These are phyloP conservation scores for Chlorencoelia australis DNA, from an alignment of 2,329 filamentous ascomycete genomes.

Conservation along the genomic window DNA sequence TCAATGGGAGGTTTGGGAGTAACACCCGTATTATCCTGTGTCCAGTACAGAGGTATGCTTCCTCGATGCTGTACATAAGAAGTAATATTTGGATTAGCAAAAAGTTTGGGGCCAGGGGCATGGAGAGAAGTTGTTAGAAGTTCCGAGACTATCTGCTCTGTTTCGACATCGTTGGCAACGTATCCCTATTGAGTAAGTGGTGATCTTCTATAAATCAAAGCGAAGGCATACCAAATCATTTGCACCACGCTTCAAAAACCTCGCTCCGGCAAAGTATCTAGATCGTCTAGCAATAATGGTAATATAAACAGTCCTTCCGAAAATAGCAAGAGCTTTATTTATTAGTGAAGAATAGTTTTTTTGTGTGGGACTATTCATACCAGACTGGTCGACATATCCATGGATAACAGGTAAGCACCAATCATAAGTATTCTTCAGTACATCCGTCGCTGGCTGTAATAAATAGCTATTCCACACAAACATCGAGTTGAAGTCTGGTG, in stretches of 20 bases:
- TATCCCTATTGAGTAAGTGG: slow-evolving; percentile 47
- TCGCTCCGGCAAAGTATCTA: slow-evolving; percentile 84
- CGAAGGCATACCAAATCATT: slow-evolving; percentile 59
- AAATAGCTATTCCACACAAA: slow-evolving; percentile 97
- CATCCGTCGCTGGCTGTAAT: slow-evolving; percentile 60
- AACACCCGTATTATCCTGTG: slow-evolving; percentile 89
- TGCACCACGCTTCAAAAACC: slow-evolving; percentile 87
- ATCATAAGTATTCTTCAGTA: slow-evolving; percentile 74
- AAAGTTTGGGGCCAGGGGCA: slow-evolving; percentile 74
- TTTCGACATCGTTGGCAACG: slow-evolving; percentile 97
- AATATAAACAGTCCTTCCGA: slow-evolving; percentile 81
- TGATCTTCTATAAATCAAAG: neutral
- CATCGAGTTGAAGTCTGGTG: slow-evolving; percentile 77
- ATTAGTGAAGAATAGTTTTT: no score
- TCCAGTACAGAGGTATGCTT: slow-evolving; percentile 96
- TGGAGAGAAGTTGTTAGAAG: slow-evolving; percentile 93
- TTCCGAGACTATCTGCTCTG: slow-evolving; percentile 95
- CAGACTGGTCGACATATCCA: slow-evolving; percentile 87
- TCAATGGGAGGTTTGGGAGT: slow-evolving; percentile 95
- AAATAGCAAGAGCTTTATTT: slow-evolving; percentile 63
- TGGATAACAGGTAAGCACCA: slow-evolving; percentile 96
- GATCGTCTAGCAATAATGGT: slow-evolving; percentile 90
- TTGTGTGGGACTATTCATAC: no score
- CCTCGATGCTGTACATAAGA: slow-evolving; percentile 96
- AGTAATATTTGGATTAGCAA: slow-evolving; percentile 83